Evolutionary conservation across 345 rosid genomes (phyloP).

Genomic region (Moricandia arvensis): DNA sequence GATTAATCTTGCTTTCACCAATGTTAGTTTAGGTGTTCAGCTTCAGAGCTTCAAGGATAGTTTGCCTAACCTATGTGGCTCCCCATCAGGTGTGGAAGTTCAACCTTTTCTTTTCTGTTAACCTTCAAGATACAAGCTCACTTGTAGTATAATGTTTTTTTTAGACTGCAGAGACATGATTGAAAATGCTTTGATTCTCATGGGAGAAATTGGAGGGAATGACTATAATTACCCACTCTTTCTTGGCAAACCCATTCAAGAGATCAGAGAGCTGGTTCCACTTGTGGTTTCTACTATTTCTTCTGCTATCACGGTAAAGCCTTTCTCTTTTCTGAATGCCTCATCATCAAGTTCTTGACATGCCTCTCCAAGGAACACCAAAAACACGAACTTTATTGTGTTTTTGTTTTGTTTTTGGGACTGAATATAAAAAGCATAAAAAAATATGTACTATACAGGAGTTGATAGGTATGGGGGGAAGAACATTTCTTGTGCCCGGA

Average conservation of each 20-base stretch:
- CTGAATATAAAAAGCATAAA: not conserved
- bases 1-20: not conserved
- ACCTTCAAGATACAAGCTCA: not conserved
- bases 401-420: not conserved
- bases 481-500: constrained; percentile 51
- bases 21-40: not conserved
- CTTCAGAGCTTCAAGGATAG: not conserved
- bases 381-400: not conserved
- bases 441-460: constrained; percentile 37
- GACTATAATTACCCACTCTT: constrained; percentile 42
- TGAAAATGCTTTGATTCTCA: constrained; percentile 41
- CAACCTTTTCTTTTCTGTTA: not conserved
- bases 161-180: constrained; percentile 40
- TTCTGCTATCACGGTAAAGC: constrained; percentile 39
- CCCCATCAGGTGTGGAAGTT: constrained; percentile 29
- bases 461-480: constrained; percentile 46
- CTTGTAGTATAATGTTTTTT: not conserved
- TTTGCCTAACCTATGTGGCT: not conserved
- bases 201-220: constrained; percentile 69
- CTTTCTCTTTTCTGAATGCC: not conserved
- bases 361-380: not conserved
- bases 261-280: constrained; percentile 41
- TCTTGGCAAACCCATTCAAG: constrained; percentile 12
- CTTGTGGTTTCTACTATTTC: constrained; percentile 34
- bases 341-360: not conserved